Evolutionary conservation across 176 grass and related monocot species (phyloP).

Genomic region (Tuctoria greenei): DNA sequence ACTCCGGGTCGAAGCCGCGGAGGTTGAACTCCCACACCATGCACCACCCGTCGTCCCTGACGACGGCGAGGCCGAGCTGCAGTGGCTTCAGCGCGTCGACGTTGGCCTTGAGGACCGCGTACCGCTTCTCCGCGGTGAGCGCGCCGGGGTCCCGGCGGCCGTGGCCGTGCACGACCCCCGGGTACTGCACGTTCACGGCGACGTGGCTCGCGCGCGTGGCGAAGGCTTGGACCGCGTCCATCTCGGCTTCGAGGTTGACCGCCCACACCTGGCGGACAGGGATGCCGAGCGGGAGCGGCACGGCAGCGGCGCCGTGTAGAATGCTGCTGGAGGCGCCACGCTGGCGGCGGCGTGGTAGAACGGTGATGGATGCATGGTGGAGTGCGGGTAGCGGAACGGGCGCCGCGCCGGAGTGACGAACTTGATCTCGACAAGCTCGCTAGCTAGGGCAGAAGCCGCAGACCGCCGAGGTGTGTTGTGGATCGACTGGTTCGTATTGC

Average conservation of each 20-base stretch:
- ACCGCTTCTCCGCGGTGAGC: not conserved
- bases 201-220: not conserved
- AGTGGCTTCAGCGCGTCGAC: not conserved
- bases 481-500: no score
- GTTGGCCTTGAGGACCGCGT: not conserved
- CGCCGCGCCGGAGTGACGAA: no score
- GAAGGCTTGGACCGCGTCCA: not conserved
- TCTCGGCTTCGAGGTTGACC: not conserved
- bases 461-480: no score
- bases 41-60: not conserved
- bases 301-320: not conserved
- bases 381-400: not conserved
- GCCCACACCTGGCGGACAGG: conserved; percentile 3
- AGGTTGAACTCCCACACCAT: conserved; percentile 8
- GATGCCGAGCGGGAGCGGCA: not conserved
- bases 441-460: no score
- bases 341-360: not conserved
- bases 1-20: not conserved
- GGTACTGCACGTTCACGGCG: conserved; percentile 8
- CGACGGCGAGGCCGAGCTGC: not conserved
- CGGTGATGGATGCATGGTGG: not conserved
- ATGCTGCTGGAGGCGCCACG: not conserved
- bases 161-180: conserved; percentile 8
- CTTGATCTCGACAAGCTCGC: no score
- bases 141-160: not conserved